Percentiles rank a stretch among this genome's conserved stretches.
Conservation (phyloP, 1,284 basidiomycete genomes). For the Phlebopus sp. region DNA sequence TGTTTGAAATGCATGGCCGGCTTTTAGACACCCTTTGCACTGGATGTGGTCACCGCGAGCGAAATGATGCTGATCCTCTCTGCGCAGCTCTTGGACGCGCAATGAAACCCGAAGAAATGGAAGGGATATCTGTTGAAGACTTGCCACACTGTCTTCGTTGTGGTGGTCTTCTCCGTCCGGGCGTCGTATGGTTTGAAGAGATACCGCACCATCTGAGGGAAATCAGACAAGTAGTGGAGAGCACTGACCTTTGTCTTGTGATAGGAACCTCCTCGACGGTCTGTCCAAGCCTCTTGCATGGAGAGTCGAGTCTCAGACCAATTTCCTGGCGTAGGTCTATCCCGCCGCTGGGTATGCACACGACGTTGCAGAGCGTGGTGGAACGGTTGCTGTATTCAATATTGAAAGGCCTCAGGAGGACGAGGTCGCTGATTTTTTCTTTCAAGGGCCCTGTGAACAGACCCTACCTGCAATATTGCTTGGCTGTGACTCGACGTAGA, state of each 20-base stretch:
- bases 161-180: conserved; percentile 35
- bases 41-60: background rate
- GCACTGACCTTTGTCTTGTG: conserved; percentile 38
- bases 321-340: conserved; percentile 20
- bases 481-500: no score
- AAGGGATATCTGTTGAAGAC: conserved; percentile 19
- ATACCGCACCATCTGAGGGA: conserved; percentile 22
- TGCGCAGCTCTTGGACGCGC: background rate
- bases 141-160: conserved; percentile 35
- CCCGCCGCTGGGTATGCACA: conserved; percentile 39
- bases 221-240: conserved; percentile 30
- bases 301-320: background rate
- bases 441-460: no score
- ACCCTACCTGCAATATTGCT: no score
- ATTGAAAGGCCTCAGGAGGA: no score
- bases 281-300: background rate
- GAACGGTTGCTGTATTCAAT: conserved; percentile 45
- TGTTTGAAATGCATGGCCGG: conserved; percentile 1
- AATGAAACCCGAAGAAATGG: no score
- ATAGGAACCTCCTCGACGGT: conserved; percentile 40
- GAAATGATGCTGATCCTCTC: background rate
- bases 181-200: conserved; percentile 43
- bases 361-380: conserved; percentile 31
- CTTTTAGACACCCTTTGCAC: conserved; percentile 1
- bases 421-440: no score